Conservation (phyloP, 805 yeast genomes). For the Candida jianshihensis region DNA sequence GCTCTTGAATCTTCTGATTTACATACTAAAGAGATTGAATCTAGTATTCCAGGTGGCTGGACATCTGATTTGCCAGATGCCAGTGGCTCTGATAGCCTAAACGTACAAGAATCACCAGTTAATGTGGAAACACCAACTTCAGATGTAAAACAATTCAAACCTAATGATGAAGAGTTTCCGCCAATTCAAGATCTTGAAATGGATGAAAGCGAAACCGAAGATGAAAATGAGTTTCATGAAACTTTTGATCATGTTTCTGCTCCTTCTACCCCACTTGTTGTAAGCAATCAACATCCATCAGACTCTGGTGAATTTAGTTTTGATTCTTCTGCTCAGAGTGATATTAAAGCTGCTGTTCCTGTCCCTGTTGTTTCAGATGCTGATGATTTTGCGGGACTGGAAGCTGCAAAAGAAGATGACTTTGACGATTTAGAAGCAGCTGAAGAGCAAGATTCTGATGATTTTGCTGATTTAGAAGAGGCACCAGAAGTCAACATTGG, state of each 20-base stretch:
- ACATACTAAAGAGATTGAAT: slow-evolving; percentile 19
- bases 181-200: slow-evolving; percentile 51
- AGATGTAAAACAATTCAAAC: too few species aligned
- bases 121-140: neutral
- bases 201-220: slow-evolving; percentile 41
- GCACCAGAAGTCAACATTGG: slow-evolving; percentile 26
- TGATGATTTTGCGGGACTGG: slow-evolving; percentile 2
- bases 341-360: slow-evolving; percentile 14
- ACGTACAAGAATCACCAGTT: too few species aligned
- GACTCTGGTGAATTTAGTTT: neutral
- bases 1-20: neutral
- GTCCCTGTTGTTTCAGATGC: neutral
- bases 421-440: slow-evolving; percentile 8
- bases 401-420: slow-evolving; percentile 1
- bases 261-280: neutral
- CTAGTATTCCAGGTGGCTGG: slow-evolving; percentile 26
- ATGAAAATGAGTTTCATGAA: slow-evolving; percentile 29
- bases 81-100: too few species aligned
- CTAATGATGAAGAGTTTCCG: slow-evolving; percentile 46
- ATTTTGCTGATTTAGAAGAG: slow-evolving; percentile 38
- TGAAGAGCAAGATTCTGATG: slow-evolving; percentile 24
- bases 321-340: slow-evolving; percentile 1
- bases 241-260: slow-evolving; percentile 18
- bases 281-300: neutral
- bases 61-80: too few species aligned